Conservation (phyloP, 2,329 filamentous ascomycete genomes). For the Neonectria punicea region DNA sequence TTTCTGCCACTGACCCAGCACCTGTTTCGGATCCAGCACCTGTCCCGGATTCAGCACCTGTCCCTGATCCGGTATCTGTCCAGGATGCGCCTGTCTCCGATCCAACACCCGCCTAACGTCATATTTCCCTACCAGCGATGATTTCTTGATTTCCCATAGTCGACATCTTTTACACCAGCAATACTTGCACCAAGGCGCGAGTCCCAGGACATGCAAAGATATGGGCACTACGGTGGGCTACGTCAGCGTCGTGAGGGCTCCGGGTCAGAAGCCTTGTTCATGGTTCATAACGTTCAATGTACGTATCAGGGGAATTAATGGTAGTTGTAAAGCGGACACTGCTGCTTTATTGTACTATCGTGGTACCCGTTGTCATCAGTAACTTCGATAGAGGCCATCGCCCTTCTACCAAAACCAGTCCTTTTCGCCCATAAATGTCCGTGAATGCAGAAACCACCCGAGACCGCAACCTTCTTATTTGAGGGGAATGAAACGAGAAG, state of each 20-base stretch:
- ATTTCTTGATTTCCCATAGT: not conserved
- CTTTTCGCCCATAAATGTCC: slow-evolving; percentile 67
- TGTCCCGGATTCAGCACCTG: no score
- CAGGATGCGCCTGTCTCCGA: no score
- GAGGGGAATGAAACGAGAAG: slow-evolving; percentile 99
- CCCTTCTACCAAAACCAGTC: slow-evolving; percentile 64
- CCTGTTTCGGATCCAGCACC: no score
- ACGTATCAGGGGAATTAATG: slow-evolving; percentile 30
- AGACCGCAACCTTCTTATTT: slow-evolving; percentile 82
- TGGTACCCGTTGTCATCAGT: slow-evolving; percentile 58
- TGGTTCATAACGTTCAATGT: slow-evolving; percentile 16
- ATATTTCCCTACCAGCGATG: not conserved
- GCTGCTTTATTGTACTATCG: slow-evolving; percentile 56
- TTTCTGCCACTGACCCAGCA: no score
- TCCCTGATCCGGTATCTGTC: no score
- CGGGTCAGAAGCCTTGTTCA: not conserved
- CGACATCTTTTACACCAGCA: not conserved
- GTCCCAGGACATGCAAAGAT: no score
- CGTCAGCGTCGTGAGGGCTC: not conserved
- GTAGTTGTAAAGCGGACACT: slow-evolving; percentile 50
- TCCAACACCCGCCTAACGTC: not conserved
- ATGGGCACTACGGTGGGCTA: not conserved
- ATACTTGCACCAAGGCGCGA: not conserved
- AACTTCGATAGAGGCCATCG: slow-evolving; percentile 56
- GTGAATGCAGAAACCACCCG: slow-evolving; percentile 67